These are phyloP conservation scores for Phoenix dactylifera DNA, from an alignment of 176 grass and related monocot genomes.

Conservation along the genomic window DNA sequence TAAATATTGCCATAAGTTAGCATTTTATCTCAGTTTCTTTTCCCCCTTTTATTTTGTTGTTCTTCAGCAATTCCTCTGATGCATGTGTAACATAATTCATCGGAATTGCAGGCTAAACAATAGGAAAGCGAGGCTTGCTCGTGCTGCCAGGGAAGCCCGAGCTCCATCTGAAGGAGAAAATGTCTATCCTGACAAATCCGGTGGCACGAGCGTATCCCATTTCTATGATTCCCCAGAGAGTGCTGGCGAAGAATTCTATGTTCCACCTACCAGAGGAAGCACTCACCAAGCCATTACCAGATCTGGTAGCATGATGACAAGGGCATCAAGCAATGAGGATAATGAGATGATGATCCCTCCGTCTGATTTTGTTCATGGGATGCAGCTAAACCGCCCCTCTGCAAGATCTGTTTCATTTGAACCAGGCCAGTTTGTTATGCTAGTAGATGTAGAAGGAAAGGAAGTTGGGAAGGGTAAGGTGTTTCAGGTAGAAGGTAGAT, in stretches of 20 bases:
- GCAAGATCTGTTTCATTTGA: constrained; percentile 38
- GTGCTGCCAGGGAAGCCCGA: constrained; percentile 67
- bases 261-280: constrained; percentile 39
- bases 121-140: constrained; percentile 79
- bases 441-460: constrained; percentile 58
- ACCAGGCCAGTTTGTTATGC: constrained; percentile 30
- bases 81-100: no score
- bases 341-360: constrained; percentile 18
- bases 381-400: constrained; percentile 26
- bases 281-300: constrained; percentile 34
- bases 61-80: no score
- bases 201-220: constrained; percentile 29
- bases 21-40: no score
- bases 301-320: constrained; percentile 17
- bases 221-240: constrained; percentile 49
- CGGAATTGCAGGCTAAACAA: constrained; percentile 70
- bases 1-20: no score
- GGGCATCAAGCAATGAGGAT: constrained; percentile 25
- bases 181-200: constrained; percentile 46
- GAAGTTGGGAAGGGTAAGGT: constrained; percentile 58
- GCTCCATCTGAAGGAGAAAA: constrained; percentile 49
- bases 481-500: constrained; percentile 42
- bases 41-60: no score
- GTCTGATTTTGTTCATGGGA: constrained; percentile 21
- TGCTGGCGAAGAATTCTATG: constrained; percentile 51